These are phyloP conservation scores for Carex cristatella DNA, from an alignment of 176 grass and related monocot species.

Conservation along the genomic window DNA sequence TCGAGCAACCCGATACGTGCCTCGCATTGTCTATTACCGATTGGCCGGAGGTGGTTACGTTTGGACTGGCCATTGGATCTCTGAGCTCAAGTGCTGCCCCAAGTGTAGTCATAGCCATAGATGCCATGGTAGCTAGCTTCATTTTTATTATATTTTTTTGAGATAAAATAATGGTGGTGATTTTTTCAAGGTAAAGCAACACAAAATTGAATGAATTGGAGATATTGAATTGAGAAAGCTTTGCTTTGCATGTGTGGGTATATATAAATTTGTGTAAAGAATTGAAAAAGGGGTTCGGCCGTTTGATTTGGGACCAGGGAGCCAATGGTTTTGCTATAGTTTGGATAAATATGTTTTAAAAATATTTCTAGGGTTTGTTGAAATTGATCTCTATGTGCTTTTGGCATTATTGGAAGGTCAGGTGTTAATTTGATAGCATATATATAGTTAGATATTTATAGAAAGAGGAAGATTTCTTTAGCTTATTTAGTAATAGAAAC, in stretches of 20 bases:
- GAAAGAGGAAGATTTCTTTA: not conserved
- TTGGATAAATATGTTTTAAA: not conserved
- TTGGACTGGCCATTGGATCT: slow-evolving; percentile 45
- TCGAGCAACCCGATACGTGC: not conserved
- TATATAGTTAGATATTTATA: not conserved
- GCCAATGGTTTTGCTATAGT: slow-evolving; percentile 52
- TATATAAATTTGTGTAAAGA: not conserved
- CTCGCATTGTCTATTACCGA: not conserved
- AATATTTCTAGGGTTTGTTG: not conserved
- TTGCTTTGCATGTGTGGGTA: not conserved
- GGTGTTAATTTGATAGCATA: not conserved
- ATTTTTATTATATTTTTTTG: slow-evolving; percentile 11
- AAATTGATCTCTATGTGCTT: not conserved
- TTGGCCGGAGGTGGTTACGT: slow-evolving; percentile 6
- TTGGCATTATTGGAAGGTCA: not conserved
- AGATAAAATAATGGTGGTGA: not conserved
- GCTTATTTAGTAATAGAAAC: not conserved
- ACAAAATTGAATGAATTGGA: not conserved
- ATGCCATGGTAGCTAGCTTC: slow-evolving; percentile 53
- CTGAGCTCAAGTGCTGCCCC: slow-evolving; percentile 51
- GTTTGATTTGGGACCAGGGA: slow-evolving; percentile 8
- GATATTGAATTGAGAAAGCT: not conserved
- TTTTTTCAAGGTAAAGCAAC: not conserved
- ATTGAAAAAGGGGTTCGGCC: not conserved
- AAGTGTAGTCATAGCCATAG: slow-evolving; percentile 39